Conservation (phyloP, 2,329 filamentous ascomycete genomes). For the Penicillium sp. region DNA sequence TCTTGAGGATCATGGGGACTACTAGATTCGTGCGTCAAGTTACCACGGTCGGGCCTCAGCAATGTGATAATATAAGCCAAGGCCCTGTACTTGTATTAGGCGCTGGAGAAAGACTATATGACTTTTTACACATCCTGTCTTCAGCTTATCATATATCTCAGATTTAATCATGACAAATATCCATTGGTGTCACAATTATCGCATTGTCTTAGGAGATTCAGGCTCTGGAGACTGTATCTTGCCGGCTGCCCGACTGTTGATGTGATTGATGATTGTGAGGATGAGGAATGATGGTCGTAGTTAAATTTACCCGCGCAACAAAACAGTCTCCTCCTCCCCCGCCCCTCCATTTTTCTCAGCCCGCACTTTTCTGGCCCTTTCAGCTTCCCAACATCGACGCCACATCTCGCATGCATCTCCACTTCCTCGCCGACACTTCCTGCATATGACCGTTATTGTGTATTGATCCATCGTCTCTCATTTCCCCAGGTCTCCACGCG, state of each 20-base stretch:
- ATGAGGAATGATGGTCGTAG: neutral
- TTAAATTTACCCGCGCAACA: neutral
- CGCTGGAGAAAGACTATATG: neutral
- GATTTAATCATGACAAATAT: conserved; percentile 11
- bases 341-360: conserved; percentile 1
- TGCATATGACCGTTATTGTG: conserved; percentile 1
- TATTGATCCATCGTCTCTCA: neutral
- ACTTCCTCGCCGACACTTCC: neutral
- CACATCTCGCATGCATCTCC: conserved; percentile 2
- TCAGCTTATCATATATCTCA: conserved; percentile 13
- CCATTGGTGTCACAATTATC: neutral
- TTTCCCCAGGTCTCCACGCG: conserved; percentile 9
- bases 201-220: neutral
- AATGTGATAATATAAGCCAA: neutral
- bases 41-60: neutral
- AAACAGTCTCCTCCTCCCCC: neutral
- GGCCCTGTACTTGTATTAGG: neutral
- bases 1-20: neutral
- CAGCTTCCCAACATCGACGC: conserved; percentile 2
- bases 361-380: neutral
- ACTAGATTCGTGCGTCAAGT: neutral
- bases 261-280: too few relatives aligned
- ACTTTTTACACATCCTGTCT: conserved; percentile 7
- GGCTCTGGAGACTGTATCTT: neutral
- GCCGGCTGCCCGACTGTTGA: neutral